These are phyloP conservation scores for Teunomyces panamensis DNA, from an alignment of 805 yeast species.

Conservation along the genomic window DNA sequence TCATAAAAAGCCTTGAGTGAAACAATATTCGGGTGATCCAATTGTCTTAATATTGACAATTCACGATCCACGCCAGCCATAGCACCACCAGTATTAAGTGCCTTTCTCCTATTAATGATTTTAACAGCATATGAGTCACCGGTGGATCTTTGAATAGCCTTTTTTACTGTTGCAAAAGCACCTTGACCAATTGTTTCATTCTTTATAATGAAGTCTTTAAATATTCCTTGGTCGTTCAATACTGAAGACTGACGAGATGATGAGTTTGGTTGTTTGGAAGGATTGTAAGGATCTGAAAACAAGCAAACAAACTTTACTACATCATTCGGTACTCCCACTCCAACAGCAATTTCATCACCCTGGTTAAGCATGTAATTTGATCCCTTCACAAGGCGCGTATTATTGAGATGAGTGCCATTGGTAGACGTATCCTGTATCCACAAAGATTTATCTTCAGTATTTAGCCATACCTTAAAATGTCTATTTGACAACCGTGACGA, in stretches of 20 bases:
- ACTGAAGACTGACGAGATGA: conserved; percentile 21
- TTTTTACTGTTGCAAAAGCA: conserved; percentile 95
- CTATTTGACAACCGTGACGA: conserved; percentile 66
- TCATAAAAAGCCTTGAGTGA: conserved; percentile 80
- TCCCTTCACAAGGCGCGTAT: conserved; percentile 66
- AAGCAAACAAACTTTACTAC: conserved; percentile 51
- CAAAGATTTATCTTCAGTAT: conserved; percentile 49
- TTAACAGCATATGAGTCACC: conserved; percentile 90
- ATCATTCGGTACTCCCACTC: conserved; percentile 78
- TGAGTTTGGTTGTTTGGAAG: conserved; percentile 22
- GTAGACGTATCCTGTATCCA: conserved; percentile 79
- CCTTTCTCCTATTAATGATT: conserved; percentile 77
- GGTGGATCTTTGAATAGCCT: conserved; percentile 79
- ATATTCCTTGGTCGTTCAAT: conserved; percentile 53
- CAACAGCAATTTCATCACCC: conserved; percentile 92
- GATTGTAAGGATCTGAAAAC: conserved; percentile 42
- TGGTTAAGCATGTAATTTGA: conserved; percentile 79
- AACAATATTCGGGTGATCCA: conserved; percentile 86
- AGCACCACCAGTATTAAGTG: conserved; percentile 69
- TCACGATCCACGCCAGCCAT: conserved; percentile 84
- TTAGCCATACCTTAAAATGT: conserved; percentile 72
- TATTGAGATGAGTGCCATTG: conserved; percentile 89
- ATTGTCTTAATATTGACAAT: conserved; percentile 68
- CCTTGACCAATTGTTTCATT: conserved; percentile 93
- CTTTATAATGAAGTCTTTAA: conserved; percentile 68